Evolutionary conservation across 495 filamentous ascomycete genomes (phyloP), one percentile per base, ranked within the genome.

Genomic region (Trichoderma virens): DNA sequence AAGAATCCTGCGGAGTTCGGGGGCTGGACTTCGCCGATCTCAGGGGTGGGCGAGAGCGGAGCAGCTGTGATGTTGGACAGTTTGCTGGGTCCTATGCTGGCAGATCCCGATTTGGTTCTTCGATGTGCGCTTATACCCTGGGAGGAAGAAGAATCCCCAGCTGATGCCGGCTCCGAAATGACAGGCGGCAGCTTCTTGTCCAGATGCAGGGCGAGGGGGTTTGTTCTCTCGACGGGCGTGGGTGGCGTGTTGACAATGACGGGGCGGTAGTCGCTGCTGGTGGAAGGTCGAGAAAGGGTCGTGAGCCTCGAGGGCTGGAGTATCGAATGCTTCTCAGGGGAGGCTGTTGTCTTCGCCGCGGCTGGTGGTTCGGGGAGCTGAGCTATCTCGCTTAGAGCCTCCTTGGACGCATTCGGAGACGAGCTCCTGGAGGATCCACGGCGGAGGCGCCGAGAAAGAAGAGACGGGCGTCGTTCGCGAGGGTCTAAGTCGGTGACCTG

Each of bases 81-180:
- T 73, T 93, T 97, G 78, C 92, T 97, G 11, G 92, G 92, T n/a
- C 83, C 85, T 61, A 85, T 79, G 67, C 84, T 83, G 64, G 79
- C 77, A 56, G 89, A 88, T 64, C 87, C 83, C 84, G 90, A 77
- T 67, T 80, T 72, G 28, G 68, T 68, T 67, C 80, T 72, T 70
- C 77, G 69, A 56, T 82, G 79, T 35, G 89, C 85, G 74, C 90
- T 92, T 88, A 90, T 91, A 71, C 31, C 34, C 60, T 62, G 41
- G 56, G 34, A 54, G 32, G 43, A 47, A 25, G 43, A 47, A 7
- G 41, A 45, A 14, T 59, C 61, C 34, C 34, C 61, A 41, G 13
- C 31, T 5, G 72, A 67, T 28, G 67, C 64, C 11, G 67, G 62
- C 45, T 64, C 39, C 43, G 67, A 25, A 39, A 70, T 62, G 67